These are phyloP conservation scores for Rubroboletus satanas DNA, from an alignment of 768 basidiomycete species.

Conservation along the genomic window DNA sequence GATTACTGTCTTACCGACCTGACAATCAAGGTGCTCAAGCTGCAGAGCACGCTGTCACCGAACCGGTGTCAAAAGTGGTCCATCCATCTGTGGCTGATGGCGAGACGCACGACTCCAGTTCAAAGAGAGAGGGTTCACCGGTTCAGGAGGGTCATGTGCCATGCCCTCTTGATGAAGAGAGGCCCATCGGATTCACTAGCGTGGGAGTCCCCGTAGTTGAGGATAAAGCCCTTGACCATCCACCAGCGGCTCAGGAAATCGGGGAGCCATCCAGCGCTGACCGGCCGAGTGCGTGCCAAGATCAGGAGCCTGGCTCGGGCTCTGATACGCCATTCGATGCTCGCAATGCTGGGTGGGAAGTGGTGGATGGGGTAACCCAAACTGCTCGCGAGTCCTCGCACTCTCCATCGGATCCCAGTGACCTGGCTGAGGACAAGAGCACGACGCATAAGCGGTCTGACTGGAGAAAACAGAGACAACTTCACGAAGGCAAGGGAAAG, in stretches of 20 bases:
- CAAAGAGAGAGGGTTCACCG: slow-evolving; percentile 29
- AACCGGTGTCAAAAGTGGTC: slow-evolving; percentile 34
- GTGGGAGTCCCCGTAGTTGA: slow-evolving; percentile 66
- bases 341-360: slow-evolving; percentile 39
- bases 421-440: slow-evolving; percentile 45
- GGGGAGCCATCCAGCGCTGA: slow-evolving; percentile 28
- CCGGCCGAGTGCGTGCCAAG: slow-evolving; percentile 22
- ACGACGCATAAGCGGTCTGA: slow-evolving; percentile 48
- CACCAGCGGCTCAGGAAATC: slow-evolving; percentile 35
- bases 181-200: slow-evolving; percentile 55
- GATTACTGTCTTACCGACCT: slow-evolving; percentile 1
- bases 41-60: slow-evolving; percentile 36
- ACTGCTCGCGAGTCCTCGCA: slow-evolving; percentile 47
- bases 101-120: neutral
- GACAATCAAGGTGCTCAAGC: slow-evolving; percentile 38
- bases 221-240: slow-evolving; percentile 54
- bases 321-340: slow-evolving; percentile 24
- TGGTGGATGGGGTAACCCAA: slow-evolving; percentile 39
- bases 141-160: slow-evolving; percentile 51
- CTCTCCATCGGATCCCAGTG: slow-evolving; percentile 41
- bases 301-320: neutral
- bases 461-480: slow-evolving; percentile 55
- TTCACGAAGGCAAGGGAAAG: slow-evolving; percentile 50
- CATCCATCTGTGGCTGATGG: slow-evolving; percentile 29
- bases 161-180: slow-evolving; percentile 47